phyloP scores from a whole-genome alignment of 352 stramenopile species.

The Bremia lactucae region DNA sequence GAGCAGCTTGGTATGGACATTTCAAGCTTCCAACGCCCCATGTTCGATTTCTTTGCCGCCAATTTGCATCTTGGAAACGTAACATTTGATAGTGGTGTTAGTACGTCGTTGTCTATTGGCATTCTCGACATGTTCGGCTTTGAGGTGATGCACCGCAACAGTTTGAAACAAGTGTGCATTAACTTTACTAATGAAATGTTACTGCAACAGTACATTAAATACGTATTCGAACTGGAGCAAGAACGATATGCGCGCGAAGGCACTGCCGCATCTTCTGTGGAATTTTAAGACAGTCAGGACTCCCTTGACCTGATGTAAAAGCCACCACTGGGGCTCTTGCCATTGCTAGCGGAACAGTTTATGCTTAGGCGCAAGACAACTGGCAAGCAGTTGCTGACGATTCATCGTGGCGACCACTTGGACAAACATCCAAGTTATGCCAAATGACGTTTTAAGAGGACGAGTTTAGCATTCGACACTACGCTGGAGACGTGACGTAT shows the following conservation, averaged over 20 bases:
- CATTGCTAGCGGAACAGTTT: constrained; percentile 82
- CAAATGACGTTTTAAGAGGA: constrained; percentile 76
- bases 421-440: constrained; percentile 62
- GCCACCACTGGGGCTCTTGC: constrained; percentile 59
- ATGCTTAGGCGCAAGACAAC: constrained; percentile 79
- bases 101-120: constrained; percentile 82
- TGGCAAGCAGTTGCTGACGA: constrained; percentile 74
- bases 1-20: constrained; percentile 59
- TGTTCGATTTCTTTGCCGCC: constrained; percentile 62
- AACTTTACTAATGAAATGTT: constrained; percentile 89
- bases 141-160: constrained; percentile 84
- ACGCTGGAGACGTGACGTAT: constrained; percentile 75
- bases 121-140: constrained; percentile 90
- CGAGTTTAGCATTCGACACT: constrained; percentile 80
- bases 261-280: constrained; percentile 59
- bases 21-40: constrained; percentile 44
- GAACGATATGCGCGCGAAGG: constrained; percentile 69
- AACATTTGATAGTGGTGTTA: constrained; percentile 52
- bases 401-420: constrained; percentile 67
- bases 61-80: constrained; percentile 69
- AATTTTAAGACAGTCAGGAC: constrained; percentile 78
- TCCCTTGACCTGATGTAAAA: constrained; percentile 80
- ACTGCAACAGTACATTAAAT: constrained; percentile 85
- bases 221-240: constrained; percentile 80
- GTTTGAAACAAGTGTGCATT: constrained; percentile 85